Evolutionary conservation across 495 filamentous ascomycete genomes (phyloP), one percentile per base, ranked within the genome.

Genomic region (Xanthoparmelia taractica): DNA sequence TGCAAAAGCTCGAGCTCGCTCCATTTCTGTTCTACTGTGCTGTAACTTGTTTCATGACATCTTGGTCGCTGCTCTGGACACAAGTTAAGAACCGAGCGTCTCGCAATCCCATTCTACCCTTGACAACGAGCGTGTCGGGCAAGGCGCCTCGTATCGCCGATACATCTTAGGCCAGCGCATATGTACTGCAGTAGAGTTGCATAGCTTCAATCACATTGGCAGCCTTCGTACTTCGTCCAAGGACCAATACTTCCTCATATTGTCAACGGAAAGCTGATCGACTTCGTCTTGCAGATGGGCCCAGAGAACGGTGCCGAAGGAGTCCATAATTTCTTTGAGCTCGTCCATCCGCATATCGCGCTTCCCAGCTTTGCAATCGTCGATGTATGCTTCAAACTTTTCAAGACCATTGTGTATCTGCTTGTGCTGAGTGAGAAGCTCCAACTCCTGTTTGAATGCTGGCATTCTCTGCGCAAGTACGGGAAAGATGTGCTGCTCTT

Each of bases 181-280:
- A 12, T 4, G 17, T 20, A 4, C 5, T 34, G 17, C 29, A 54
- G 29, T 15, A 12, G 12, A 29, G 23, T 10, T 20, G 11, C 27
- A 6, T 50, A 29, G 25, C 6, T 29, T 50, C 25, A 18, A 50
- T 70, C 67, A 92, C 74, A 91, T 88, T 2, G 85, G 87, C 72
- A 96, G 79, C 47, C 75, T 68, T 70, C 75, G 78, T 75, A 97
- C 87, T 78, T 96, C 92, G 61, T 87, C 83, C 47, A 84, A 34
- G 1, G 78, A 86, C 90, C 90, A 97, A 73, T 87, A 91, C 68
- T 80, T 84, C 69, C 91, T 79, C 92, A 97, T 96, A 72, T 91
- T 93, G 70, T 94, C 89, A 52, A 91, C 88, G 7, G 82, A 80
- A 5, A 93, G 72, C 36, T 84, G 81, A 67, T 77, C 66, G 7